These are phyloP conservation scores for Leccinum incarnatum DNA, from an alignment of 768 basidiomycete genomes.

Conservation along the genomic window DNA sequence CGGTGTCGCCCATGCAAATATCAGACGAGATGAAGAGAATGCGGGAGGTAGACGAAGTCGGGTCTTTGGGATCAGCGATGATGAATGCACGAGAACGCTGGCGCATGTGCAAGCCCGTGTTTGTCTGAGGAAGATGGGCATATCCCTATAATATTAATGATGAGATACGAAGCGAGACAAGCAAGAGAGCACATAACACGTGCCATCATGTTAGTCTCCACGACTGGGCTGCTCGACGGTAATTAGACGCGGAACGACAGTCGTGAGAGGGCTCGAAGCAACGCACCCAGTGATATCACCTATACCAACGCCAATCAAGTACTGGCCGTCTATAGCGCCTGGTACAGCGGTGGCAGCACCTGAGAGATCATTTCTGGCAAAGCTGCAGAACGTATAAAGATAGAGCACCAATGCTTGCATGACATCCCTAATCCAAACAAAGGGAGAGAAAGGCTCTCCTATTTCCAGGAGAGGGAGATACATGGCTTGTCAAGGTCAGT, in stretches of 20 bases:
- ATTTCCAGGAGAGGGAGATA: constrained; percentile 21
- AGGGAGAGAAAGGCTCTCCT: constrained; percentile 13
- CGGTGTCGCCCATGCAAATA: constrained; percentile 80
- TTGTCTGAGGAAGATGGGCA: constrained; percentile 60
- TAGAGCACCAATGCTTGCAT: constrained; percentile 43
- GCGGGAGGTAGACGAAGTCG: constrained; percentile 47
- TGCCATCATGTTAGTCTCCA: constrained; percentile 85
- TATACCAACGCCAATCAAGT: constrained; percentile 36
- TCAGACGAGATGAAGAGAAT: constrained; percentile 80
- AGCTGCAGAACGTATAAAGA: constrained; percentile 41
- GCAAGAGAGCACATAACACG: constrained; percentile 7
- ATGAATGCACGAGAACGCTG: constrained; percentile 77
- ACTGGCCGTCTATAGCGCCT: constrained; percentile 13
- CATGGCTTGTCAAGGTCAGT: constrained; percentile 7
- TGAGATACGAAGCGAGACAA: neutral
- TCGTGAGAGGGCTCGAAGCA: neutral
- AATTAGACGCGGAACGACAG: neutral
- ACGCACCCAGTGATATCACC: constrained; percentile 72
- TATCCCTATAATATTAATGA: constrained; percentile 49
- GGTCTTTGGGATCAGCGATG: constrained; percentile 45
- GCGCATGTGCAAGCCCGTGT: constrained; percentile 76
- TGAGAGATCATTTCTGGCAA: constrained; percentile 32
- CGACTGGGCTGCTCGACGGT: constrained; percentile 51
- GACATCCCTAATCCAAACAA: constrained; percentile 33
- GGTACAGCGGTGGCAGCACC: neutral